Evolutionary conservation across 1,139 yeast species (phyloP).

Genomic region (Scheffersomyces lignicola): DNA sequence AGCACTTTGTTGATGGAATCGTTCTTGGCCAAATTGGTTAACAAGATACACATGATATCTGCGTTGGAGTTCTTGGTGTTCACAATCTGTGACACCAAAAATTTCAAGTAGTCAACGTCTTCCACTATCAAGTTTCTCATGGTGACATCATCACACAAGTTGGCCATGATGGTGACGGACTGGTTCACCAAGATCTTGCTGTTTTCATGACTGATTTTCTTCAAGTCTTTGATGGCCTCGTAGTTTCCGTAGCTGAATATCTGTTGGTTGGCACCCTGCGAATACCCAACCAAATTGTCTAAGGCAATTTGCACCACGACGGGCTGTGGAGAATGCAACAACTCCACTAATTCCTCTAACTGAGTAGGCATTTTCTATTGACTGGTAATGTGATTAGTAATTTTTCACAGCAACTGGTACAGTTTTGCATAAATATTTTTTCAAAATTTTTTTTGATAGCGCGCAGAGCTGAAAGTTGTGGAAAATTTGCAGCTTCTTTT

Average conservation of each 20-base stretch:
- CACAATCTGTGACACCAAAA: constrained; percentile 53
- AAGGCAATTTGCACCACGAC: constrained; percentile 84
- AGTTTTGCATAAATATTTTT: constrained; percentile 1
- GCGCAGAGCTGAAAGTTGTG: too few species aligned
- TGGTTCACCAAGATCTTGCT: constrained; percentile 61
- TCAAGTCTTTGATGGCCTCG: constrained; percentile 74
- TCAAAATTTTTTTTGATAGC: constrained; percentile 1
- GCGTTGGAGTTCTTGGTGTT: constrained; percentile 64
- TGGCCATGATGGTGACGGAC: constrained; percentile 78
- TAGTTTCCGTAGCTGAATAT: constrained; percentile 72
- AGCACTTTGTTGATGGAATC: constrained; percentile 59
- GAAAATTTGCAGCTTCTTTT: too few species aligned
- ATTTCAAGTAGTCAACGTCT: constrained; percentile 61
- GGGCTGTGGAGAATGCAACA: constrained; percentile 80
- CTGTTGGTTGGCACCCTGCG: constrained; percentile 64
- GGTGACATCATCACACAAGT: constrained; percentile 71
- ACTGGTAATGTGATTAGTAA: constrained; percentile 1
- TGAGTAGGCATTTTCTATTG: constrained; percentile 53
- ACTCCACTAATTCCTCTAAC: constrained; percentile 70
- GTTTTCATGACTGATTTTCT: constrained; percentile 50
- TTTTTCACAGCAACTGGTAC: too few species aligned
- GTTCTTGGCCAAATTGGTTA: constrained; percentile 82
- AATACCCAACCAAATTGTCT: constrained; percentile 80
- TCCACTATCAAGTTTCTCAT: constrained; percentile 65
- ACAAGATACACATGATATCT: constrained; percentile 79